Evolutionary conservation across 352 stramenopile species (phyloP), one percentile per base, ranked within the genome.

Genomic region (Phytopythium cucurbitacearum): DNA sequence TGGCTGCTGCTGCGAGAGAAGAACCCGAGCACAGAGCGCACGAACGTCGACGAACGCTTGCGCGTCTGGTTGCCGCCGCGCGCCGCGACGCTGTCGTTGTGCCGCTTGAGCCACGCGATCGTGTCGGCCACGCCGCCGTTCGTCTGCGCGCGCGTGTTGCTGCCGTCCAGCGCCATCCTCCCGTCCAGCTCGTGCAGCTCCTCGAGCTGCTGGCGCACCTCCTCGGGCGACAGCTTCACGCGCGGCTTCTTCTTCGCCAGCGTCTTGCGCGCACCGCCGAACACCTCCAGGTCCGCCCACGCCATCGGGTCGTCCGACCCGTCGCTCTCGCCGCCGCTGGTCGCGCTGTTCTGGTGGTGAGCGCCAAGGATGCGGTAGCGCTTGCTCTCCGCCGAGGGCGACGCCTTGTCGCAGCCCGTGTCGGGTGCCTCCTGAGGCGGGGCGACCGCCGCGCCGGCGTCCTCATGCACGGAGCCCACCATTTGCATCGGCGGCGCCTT

Each of bases 51-150:
- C 58, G 69, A 81, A 12, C 67, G 78, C 39, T 75, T 69, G 10
- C 64, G 51, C n/a, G 66, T 71, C 40, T 75, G 70, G 37, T 80
- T 70, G 33, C 57, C 65, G 7, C 53, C 45, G 3, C 65, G 52
- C 9, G 67, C 37, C 34, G 68, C 53, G 15, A 64, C 60, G 45
- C 64, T 53, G 8, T 80, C 59, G 50, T 76, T 68, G 53, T 87
- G 73, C 49, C 76, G 70, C 57, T 88, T 80, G 10, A 91, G 71
- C 80, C 80, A 90, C 44, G 64, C 65, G 48, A 90, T 81, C 51
- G 80, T 90, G 42, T 88, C 68, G 21, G 78, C 53, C 53, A 90
- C 55, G 38, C 71, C 73, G 37, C 37, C 36, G 36, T 38, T n/a
- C 48, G 35, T 32, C 16, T 43, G 16, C 5, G 3, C 9, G 13